Evolutionary conservation across 805 yeast genomes (phyloP).

Genomic region (Alloascoidea africana): DNA sequence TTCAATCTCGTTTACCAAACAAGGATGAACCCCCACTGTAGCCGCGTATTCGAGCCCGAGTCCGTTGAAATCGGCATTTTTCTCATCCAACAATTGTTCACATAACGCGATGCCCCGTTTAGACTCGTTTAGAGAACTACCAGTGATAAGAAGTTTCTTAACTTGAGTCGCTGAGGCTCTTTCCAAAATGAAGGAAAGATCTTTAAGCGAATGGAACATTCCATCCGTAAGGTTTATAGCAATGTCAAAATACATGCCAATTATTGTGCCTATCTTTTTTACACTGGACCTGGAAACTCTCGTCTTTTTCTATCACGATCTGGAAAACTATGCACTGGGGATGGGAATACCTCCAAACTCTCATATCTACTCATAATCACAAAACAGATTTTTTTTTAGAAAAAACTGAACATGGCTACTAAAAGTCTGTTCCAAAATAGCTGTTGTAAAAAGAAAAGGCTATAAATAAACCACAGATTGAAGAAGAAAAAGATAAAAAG

Average conservation of each 20-base stretch:
- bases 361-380: too few species aligned
- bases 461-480: too few species aligned
- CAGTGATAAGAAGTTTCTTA: conserved; percentile 61
- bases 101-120: conserved; percentile 44
- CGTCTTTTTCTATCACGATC: too few species aligned
- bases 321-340: too few species aligned
- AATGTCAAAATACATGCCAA: conserved; percentile 28
- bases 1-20: conserved; percentile 50
- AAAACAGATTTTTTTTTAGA: too few species aligned
- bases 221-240: conserved; percentile 58
- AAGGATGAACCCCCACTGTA: conserved; percentile 95
- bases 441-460: too few species aligned
- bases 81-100: conserved; percentile 15
- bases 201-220: conserved; percentile 58
- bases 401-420: too few species aligned
- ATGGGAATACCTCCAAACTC: too few species aligned
- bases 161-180: conserved; percentile 60
- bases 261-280: too few species aligned
- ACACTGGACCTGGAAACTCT: too few species aligned
- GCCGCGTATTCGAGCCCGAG: conserved; percentile 25
- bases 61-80: conserved; percentile 9
- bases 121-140: conserved; percentile 62
- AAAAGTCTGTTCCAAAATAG: too few species aligned
- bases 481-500: too few species aligned
- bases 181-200: conserved; percentile 43